Base-by-base conservation (phyloP, 768 basidiomycete species). In the Boletus sensibilis region DNA sequence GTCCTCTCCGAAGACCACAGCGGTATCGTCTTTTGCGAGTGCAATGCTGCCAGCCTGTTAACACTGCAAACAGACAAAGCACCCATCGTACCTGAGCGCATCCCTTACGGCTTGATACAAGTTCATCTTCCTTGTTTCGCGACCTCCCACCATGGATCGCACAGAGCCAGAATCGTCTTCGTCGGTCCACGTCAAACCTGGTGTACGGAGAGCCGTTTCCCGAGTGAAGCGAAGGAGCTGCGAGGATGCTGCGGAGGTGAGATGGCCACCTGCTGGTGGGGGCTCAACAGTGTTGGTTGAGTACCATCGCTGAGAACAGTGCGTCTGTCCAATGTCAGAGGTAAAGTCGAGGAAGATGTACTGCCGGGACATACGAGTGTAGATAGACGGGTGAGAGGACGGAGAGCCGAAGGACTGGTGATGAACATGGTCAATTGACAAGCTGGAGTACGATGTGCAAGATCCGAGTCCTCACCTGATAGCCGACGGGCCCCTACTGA, bases 121-220 rank as follows among this genome's bases (percentile, higher is more conserved):
- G 68, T 98, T 98, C 93, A 96, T 96, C 76, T 94, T 94, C 62
- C 92, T 83, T 21, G 92, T 95, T 72, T 93, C 90, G 49, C 90
- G 82, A 16, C 90, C 91, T 20, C 84, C 90, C 14, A 87, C 74
- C 38, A 83, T 78, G 35, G 74, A 74, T 41, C 71, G 74, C 46
- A 78, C 60, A 13, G 79, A 71, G 7, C 70, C 74, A 18, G 74
- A 71, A 16, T 37, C 35, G 49, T 82, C 83, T 35, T 84, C 85
- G 55, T 91, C 88, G 12, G 76, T 68, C 88, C 90, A 94, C n/a
- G 62, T 66, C 46, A 94, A 69, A 9, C 85, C 90, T 3, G 87
- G 85, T 0, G 90, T 87, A 42, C 84, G 85, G 11, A 95, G 72
- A 2, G 90, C 84, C 20, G 78, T 63, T 46, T 93, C 89, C 45